Evolutionary conservation across 2,329 filamentous ascomycete genomes (phyloP), one percentile per base, ranked within the genome.

Genomic region (Penicillium sp.): DNA sequence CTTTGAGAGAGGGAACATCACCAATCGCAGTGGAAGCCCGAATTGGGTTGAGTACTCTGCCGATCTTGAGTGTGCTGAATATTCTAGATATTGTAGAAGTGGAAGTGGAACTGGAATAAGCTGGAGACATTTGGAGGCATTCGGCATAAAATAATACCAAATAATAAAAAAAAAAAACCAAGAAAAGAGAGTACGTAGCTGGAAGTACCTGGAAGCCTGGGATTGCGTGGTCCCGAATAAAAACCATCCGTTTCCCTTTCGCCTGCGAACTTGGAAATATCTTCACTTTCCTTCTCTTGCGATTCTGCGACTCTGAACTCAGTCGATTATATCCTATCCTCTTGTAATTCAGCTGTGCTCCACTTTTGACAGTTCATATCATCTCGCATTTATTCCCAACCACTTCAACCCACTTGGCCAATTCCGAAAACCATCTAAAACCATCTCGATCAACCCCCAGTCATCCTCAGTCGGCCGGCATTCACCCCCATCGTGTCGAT

Each of bases 11-110:
- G 17, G 43, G 55, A 53, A 55, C 55, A 43, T 49, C 53, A 43
- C 55, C 55, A 57, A 55, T 57, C 21, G 53, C 41, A 33, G 31
- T 19, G 15, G n/a, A 28, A 44, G 17, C 31, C 31, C 45, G 38
- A 43, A 48, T 43, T 35, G 49, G 51, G 52, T 55, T 43, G 40
- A 22, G 12, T 15, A 6, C 15, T 38, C 13, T 38, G 13, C 17
- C 35, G 22, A 22, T 22, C 22, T 6, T 22, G 1, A 34, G 12
- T 15, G 15, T 37, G 22, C 2, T 22, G 4, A 22, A 22, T 37
- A 22, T n/a, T 15, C 7, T 38, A 5, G 22, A 22, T 37, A 15
- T 37, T 21, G 0, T 31, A 13, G 1, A 29, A 29, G 10, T 2
- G 34, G 13, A 37, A 38, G 17, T 17, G 17, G 17, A 17, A 17